Conservation (phyloP, 2,329 filamentous ascomycete genomes). For the Trichophyton benhamiae region DNA sequence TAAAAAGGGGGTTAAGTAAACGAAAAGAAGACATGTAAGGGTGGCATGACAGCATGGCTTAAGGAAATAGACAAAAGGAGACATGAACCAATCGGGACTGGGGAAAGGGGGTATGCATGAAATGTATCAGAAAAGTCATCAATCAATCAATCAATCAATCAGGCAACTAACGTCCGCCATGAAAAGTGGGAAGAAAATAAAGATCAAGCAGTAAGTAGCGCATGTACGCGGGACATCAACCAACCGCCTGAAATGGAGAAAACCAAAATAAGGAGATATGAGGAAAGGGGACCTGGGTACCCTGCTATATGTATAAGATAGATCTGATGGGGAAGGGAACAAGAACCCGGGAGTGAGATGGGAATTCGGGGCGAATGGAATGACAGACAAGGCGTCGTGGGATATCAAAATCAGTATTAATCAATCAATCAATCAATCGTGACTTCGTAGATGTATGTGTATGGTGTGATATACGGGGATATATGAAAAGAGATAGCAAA, state of each 20-base stretch:
- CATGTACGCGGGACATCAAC: not conserved
- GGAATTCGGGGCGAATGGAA: not conserved
- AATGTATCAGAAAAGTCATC: not conserved
- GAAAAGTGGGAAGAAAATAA: not conserved
- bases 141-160: slow-evolving; percentile 2
- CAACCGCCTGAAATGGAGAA: not conserved
- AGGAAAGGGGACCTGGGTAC: not conserved
- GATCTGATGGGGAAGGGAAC: not conserved
- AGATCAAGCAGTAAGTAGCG: not conserved
- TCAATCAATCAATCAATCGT: not conserved
- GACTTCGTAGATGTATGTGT: not conserved
- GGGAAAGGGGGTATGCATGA: not conserved
- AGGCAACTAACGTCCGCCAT: not conserved
- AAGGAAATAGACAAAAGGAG: not conserved
- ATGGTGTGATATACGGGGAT: not conserved
- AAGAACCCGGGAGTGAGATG: not conserved
- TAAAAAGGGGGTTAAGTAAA: not conserved
- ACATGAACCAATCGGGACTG: too few relatives aligned
- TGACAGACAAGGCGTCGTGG: not conserved
- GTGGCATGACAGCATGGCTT: not conserved
- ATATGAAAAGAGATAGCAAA: not conserved
- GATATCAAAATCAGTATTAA: not conserved
- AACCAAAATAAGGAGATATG: not conserved
- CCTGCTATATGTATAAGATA: not conserved
- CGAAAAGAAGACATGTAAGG: not conserved